Evolutionary conservation across 2,329 filamentous ascomycete genomes (phyloP), one percentile per base, ranked within the genome.

Genomic region (Exophiala viscosa): DNA sequence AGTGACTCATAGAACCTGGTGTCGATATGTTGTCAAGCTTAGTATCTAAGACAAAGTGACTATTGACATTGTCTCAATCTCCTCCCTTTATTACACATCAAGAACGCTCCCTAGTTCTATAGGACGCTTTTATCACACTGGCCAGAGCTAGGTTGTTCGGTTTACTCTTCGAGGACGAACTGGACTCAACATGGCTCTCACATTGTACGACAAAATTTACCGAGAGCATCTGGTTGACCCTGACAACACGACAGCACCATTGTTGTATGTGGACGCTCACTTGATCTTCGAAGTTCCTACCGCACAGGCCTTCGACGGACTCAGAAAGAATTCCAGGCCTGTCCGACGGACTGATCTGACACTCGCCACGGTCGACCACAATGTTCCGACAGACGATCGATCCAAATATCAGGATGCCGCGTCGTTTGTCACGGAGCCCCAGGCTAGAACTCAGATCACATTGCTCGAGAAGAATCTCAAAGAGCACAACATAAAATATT

Each of bases 231-330:
- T 50, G 48, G 48, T 50, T 15, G 44, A 50, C 23, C 48, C 48
- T 18, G 48, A 50, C 33, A 41, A 50, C 34, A 38, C 36, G 18
- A 32, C 40, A 23, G 48, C 48, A 32, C 48, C 48, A 17, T 43
- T 50, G 14, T 40, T 50, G 32, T 50, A 50, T 14, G 82, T 86
- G 7, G 89, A 95, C 75, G 83, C 93, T 70, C 92, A 97, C 78
- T 80, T 97, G 58, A 90, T 97, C 57, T 93, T 97, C 71, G 92
- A 97, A 79, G 92, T 97, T 69, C 97, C 92, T 65, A 96, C 91
- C 65, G 93, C 92, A 85, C 92, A 97, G 90, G 92, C 92, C 43
- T 97, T 97, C 66, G 93, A 97, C 70, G 92, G 92, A 45, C 82
- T 97, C 46, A 87, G 86, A 70, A 96, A 95, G 71, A 90, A 92